phyloP scores from a whole-genome alignment of 1,284 basidiomycete genomes.

The Inonotus hispidus region DNA sequence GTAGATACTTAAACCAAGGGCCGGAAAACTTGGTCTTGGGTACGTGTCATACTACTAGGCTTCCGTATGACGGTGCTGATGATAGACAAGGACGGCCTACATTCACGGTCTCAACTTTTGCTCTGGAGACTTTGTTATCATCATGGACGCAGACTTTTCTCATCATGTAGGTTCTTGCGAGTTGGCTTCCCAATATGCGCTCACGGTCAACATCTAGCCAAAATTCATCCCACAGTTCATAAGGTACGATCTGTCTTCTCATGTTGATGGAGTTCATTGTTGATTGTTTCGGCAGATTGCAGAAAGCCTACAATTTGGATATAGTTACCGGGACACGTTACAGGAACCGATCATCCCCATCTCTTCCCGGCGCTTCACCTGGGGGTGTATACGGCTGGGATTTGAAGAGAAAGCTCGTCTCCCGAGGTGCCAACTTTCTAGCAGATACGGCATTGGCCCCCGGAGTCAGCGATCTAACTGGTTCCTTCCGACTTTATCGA shows the following conservation, averaged over 20 bases:
- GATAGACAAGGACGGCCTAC: constrained; percentile 74
- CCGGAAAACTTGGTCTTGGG: constrained; percentile 88
- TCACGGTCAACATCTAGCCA: constrained; percentile 44
- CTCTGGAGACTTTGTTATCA: constrained; percentile 90
- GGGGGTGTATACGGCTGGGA: constrained; percentile 91
- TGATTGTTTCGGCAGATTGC: constrained; percentile 44
- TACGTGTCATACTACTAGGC: constrained; percentile 27
- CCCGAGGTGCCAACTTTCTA: constrained; percentile 81
- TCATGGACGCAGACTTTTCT: constrained; percentile 96
- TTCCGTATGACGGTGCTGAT: neutral
- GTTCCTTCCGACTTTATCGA: constrained; percentile 85
- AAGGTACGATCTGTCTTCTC: constrained; percentile 39
- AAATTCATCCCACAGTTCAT: constrained; percentile 91
- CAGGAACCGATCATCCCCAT: constrained; percentile 49
- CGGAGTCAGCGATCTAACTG: constrained; percentile 83
- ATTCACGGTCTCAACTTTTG: constrained; percentile 86
- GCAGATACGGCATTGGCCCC: constrained; percentile 78
- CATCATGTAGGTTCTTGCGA: constrained; percentile 65
- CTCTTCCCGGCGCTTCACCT: constrained; percentile 45
- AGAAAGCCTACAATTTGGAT: constrained; percentile 77
- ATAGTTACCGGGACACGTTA: constrained; percentile 94
- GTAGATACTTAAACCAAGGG: constrained; percentile 75
- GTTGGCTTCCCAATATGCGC: neutral
- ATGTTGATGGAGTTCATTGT: constrained; percentile 8
- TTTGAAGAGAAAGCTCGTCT: constrained; percentile 80